A percentile compares a stretch with the other conserved stretches of the same genome.
Evolutionary conservation across 441 rosid species (phyloP).

Genomic region (Pelargonium citronellum): DNA sequence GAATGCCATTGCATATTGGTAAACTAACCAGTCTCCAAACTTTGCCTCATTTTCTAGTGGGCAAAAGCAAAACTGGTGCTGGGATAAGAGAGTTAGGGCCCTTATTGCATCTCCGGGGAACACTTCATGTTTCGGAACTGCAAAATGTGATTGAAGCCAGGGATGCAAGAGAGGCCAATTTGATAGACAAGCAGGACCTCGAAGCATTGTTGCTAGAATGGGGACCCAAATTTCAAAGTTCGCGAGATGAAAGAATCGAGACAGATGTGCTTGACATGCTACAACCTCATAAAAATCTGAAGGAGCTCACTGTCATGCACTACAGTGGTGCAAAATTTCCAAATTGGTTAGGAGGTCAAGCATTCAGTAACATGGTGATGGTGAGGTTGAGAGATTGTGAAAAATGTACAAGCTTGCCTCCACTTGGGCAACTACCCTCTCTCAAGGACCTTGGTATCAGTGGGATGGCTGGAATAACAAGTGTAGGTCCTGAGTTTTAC

Average conservation of each 20-base stretch:
- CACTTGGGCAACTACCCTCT: conserved; percentile 30
- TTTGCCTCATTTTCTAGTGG: conserved; percentile 29
- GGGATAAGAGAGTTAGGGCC: conserved; percentile 25
- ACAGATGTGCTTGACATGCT: conserved; percentile 22
- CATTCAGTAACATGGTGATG: conserved; percentile 22
- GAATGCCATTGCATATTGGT: conserved; percentile 36
- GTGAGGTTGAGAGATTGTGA: conserved; percentile 24
- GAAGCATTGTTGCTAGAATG: conserved; percentile 24
- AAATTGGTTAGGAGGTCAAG: conserved; percentile 28
- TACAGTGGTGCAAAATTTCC: conserved; percentile 34
- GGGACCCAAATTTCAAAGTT: conserved; percentile 19
- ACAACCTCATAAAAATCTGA: conserved; percentile 20
- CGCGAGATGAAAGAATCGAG: conserved; percentile 17
- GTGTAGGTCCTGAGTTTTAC: conserved; percentile 28
- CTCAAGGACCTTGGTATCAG: conserved; percentile 23
- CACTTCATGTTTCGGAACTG: conserved; percentile 28
- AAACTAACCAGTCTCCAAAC: conserved; percentile 28
- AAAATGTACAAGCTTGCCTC: conserved; percentile 27
- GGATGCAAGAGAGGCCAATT: conserved; percentile 33
- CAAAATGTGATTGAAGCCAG: conserved; percentile 19
- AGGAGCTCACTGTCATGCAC: conserved; percentile 13
- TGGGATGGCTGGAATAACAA: conserved; percentile 18
- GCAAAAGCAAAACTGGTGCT: conserved; percentile 24
- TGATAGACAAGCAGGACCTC: conserved; percentile 27
- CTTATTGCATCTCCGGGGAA: conserved; percentile 27